Conservation (phyloP, 352 stramenopile species). For the Globisporangium paroecandrum region DNA sequence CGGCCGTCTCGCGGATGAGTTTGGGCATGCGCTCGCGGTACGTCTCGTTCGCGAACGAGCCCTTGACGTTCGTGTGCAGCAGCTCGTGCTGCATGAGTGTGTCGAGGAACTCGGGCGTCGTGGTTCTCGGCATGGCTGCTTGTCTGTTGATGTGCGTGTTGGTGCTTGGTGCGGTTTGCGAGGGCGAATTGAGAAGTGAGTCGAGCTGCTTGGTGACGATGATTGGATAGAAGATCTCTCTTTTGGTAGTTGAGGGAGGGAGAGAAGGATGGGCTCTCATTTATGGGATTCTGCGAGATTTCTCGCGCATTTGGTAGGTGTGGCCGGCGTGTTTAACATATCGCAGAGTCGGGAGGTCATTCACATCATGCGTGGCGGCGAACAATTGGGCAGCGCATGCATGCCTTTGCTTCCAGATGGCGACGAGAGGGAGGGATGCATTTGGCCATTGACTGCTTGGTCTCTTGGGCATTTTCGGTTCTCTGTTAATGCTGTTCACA, state of each 20-base stretch:
- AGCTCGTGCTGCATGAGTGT: constrained; percentile 57
- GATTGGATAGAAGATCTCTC: background rate
- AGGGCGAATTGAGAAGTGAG: constrained; percentile 1
- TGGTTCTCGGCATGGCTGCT: constrained; percentile 8
- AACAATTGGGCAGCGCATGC: background rate
- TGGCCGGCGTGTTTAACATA: background rate
- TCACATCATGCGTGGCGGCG: background rate
- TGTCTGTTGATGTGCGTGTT: background rate
- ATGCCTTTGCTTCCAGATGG: background rate
- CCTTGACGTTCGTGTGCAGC: constrained; percentile 43
- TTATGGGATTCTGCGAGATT: background rate
- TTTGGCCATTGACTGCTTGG: background rate
- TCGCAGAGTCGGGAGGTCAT: background rate
- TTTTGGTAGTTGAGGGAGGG: background rate
- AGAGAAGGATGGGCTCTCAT: background rate
- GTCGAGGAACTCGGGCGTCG: constrained; percentile 42
- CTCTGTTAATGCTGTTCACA: background rate
- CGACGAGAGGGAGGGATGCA: background rate
- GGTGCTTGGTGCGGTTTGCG: background rate
- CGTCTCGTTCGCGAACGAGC: constrained; percentile 67
- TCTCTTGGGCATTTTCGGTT: background rate
- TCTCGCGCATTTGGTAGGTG: background rate
- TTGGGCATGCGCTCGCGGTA: constrained; percentile 53
- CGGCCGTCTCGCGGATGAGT: constrained; percentile 53
- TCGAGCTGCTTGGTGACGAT: background rate